A percentile compares a stretch with the other conserved stretches of the same genome.
Evolutionary conservation across 305 asterid genomes (phyloP).

Genomic region (Striga hermonthica): DNA sequence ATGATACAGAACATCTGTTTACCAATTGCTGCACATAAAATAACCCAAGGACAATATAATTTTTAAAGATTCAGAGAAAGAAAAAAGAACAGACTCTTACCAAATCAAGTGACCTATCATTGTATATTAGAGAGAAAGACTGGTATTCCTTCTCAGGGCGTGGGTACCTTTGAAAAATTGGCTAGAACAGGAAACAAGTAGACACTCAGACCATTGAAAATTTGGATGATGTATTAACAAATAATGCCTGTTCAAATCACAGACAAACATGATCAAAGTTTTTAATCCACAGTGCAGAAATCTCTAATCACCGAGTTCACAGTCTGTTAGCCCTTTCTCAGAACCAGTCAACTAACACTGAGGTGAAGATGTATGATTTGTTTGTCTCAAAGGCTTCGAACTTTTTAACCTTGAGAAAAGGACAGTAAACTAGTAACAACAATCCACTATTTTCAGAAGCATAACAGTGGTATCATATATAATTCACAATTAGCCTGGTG

Average conservation of each 20-base stretch:
- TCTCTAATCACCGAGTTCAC: background rate
- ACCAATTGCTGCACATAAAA: conserved; percentile 20
- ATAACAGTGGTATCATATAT: background rate
- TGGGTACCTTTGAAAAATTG: conserved; percentile 84
- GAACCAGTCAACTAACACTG: conserved; percentile 3
- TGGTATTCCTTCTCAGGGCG: conserved; percentile 98
- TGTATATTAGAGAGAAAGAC: conserved; percentile 87
- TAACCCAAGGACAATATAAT: conserved; percentile 24
- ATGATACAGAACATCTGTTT: conserved; percentile 22
- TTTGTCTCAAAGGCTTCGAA: conserved; percentile 10
- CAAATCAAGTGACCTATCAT: conserved; percentile 93
- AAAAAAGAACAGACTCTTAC: conserved; percentile 47
- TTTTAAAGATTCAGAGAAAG: conserved; percentile 17
- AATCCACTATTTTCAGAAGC: background rate
- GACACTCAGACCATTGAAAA: conserved; percentile 7
- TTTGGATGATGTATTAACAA: conserved; percentile 7
- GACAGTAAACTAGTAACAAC: conserved; percentile 2
- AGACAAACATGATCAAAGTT: background rate
- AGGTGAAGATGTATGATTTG: conserved; percentile 23
- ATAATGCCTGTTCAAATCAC: conserved; percentile 3
- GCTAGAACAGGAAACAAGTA: conserved; percentile 48
- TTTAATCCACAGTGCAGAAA: conserved; percentile 18
- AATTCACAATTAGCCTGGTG: background rate
- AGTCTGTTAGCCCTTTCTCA: background rate
- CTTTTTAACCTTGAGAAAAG: background rate